phyloP scores from a whole-genome alignment of 768 basidiomycete genomes.

The Xerocomus potaroensis region DNA sequence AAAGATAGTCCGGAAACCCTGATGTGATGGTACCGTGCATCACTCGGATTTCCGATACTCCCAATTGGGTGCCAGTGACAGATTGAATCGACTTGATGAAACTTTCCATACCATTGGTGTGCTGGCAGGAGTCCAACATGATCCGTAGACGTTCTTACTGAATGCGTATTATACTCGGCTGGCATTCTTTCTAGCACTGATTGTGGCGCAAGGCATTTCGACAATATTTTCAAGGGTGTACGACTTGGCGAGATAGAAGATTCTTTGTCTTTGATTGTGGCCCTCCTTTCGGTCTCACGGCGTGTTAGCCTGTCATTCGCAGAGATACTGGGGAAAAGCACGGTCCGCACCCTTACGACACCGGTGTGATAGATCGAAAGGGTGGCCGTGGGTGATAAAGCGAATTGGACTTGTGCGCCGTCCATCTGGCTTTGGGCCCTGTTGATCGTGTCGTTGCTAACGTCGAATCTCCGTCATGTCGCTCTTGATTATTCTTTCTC shows the following conservation, averaged over 20 bases:
- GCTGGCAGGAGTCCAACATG: neutral
- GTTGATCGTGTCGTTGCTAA: neutral
- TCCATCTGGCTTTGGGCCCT: slow-evolving; percentile 5
- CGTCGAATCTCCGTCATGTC: neutral
- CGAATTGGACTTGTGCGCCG: slow-evolving; percentile 4
- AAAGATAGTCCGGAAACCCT: slow-evolving; percentile 23
- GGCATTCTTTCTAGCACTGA: neutral
- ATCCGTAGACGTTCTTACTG: slow-evolving; percentile 2
- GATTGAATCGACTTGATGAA: slow-evolving; percentile 4
- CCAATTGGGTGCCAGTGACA: slow-evolving; percentile 7
- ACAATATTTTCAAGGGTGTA: neutral
- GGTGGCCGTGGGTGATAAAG: slow-evolving; percentile 8
- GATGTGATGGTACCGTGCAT: slow-evolving; percentile 17
- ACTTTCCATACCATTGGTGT: neutral
- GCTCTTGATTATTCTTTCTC: neutral
- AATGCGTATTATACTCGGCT: neutral
- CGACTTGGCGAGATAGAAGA: slow-evolving; percentile 9
- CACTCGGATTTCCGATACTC: slow-evolving; percentile 15
- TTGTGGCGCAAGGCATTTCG: slow-evolving; percentile 6
- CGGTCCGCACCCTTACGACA: slow-evolving; percentile 8
- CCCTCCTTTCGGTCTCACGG: slow-evolving; percentile 8
- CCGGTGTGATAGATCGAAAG: slow-evolving; percentile 5
- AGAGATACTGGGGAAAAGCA: slow-evolving; percentile 2
- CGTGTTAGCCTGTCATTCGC: neutral
- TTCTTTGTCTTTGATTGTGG: slow-evolving; percentile 2